A percentile compares a stretch with the other conserved stretches of the same genome.
phyloP scores from a whole-genome alignment of 1,139 yeast genomes.

The Nakaseomyces delphensis region DNA sequence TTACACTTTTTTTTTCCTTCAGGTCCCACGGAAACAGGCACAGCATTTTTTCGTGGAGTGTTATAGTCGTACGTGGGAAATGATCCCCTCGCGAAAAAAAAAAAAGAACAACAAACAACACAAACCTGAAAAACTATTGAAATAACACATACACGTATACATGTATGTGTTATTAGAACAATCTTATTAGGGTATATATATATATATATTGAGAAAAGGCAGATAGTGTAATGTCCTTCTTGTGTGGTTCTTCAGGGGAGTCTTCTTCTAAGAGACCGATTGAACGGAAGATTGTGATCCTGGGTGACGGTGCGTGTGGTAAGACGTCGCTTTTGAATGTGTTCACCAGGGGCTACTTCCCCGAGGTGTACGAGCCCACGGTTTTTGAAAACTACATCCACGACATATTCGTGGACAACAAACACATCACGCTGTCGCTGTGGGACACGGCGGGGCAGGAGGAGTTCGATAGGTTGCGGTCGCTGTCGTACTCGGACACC shows the following conservation, averaged over 20 bases:
- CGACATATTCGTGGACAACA: conserved; percentile 92
- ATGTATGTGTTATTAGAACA: no score
- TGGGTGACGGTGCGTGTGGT: conserved; percentile 98
- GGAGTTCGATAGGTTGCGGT: conserved; percentile 87
- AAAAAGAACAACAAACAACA: no score
- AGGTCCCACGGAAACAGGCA: no score
- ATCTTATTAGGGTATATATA: no score
- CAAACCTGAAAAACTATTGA: no score
- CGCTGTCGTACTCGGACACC: conserved; percentile 86
- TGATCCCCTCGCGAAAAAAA: no score
- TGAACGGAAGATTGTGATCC: conserved; percentile 86
- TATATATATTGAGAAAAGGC: not conserved
- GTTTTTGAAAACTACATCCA: conserved; percentile 97
- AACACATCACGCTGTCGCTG: conserved; percentile 80
- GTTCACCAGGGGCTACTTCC: conserved; percentile 94
- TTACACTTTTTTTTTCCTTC: no score
- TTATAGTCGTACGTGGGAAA: no score
- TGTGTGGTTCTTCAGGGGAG: conserved; percentile 27
- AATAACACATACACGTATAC: no score
- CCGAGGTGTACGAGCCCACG: conserved; percentile 97
- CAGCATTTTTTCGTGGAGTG: no score
- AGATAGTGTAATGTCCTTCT: conserved; percentile 16
- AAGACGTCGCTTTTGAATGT: conserved; percentile 88
- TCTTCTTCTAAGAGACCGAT: conserved; percentile 35
- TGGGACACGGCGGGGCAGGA: conserved; percentile 99